A percentile compares a stretch with the other conserved stretches of the same genome.
Evolutionary conservation across 108 stramenopile species (phyloP).

Genomic region (Fragilariopsis cylindrus): DNA sequence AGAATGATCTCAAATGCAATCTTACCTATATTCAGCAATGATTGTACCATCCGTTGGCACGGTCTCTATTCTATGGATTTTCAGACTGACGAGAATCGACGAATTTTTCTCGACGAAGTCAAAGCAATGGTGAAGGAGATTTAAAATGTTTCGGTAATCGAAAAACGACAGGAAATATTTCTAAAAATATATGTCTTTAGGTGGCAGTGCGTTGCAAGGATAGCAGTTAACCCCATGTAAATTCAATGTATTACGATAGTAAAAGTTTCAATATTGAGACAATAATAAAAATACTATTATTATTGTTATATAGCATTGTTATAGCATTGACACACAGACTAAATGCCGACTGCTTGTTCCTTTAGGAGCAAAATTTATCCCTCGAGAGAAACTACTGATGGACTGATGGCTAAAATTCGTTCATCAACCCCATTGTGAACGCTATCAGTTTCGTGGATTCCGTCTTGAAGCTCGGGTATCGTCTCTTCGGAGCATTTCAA

Average conservation of each 20-base stretch:
- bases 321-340: too few relatives aligned
- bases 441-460: background rate
- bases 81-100: constrained; percentile 10
- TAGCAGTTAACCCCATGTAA: too few relatives aligned
- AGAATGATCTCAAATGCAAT: constrained; percentile 29
- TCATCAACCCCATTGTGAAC: background rate
- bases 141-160: background rate
- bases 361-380: too few relatives aligned
- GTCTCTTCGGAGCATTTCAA: background rate
- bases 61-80: constrained; percentile 32
- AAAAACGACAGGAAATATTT: too few relatives aligned
- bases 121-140: background rate
- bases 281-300: too few relatives aligned
- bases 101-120: constrained; percentile 9
- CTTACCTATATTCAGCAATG: constrained; percentile 11
- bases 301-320: too few relatives aligned
- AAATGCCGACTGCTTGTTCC: too few relatives aligned
- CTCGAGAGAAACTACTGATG: too few relatives aligned
- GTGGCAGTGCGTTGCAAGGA: too few relatives aligned
- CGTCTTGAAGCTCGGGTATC: constrained; percentile 13
- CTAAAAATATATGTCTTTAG: too few relatives aligned
- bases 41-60: constrained; percentile 20
- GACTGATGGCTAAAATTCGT: background rate
- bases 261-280: too few relatives aligned
- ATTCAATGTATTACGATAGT: too few relatives aligned